Evolutionary conservation across 1,139 yeast species (phyloP), one percentile per base, ranked within the genome.

Genomic region (Geotrichum reessii): DNA sequence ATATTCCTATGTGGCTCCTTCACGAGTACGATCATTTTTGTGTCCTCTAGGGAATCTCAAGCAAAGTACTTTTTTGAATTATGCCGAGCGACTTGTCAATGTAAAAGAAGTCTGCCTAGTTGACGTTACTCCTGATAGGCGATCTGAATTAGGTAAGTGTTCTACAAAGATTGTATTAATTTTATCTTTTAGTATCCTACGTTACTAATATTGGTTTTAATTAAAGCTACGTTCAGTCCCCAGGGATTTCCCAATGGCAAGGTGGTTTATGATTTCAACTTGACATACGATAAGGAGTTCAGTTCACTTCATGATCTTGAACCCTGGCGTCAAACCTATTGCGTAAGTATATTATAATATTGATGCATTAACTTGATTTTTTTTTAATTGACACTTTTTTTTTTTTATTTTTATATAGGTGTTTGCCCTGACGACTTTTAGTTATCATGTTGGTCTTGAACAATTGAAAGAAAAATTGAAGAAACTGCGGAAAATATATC

Each of bases 241-340:
- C 95, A 86, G 67, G 84, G 86, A 0, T 88, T 82, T 66, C 97
- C 97, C 0, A 79, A 80, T 55, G 98, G 98, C 0, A 75, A 85
- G 56, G 73, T 89, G 0, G 70, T 83, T 17, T 86, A 81, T 65
- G 86, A 86, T 59, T 83, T 84, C 63, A 73, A 71, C 24, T 72
- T 81, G 0, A 66, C 79, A 1, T 71, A 75, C 12, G 89, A 86
- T 60, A 76, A 78, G 25, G 88, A 85, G 56, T 76, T 80, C 22
- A 73, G 84, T 9, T 86, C 87, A 61, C 75, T 92, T 58, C 89
- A 87, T 65, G 97, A 92, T 71, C 84, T 92, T 64, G 98, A 93
- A 71, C 96, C 97, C 0, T 89, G 80, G 71, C 74, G 98, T 56
- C 90, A 90, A 69, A 70, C 72, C 33, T 57, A 70, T 49, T 58